Conservation (phyloP, 2,329 filamentous ascomycete species). For the Verticillium zaregamsianum region DNA sequence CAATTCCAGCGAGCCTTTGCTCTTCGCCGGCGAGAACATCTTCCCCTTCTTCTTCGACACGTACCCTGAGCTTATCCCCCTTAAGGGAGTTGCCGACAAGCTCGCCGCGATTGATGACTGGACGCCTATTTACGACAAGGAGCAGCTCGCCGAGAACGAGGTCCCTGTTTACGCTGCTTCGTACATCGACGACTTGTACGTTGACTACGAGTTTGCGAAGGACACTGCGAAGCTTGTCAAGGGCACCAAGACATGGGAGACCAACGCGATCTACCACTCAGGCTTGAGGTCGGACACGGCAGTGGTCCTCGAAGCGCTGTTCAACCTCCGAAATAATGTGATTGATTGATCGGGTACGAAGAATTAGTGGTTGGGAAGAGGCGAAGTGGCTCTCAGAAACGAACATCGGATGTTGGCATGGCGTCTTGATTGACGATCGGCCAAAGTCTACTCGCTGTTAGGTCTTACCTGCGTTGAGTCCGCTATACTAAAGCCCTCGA, state of each 20-base stretch:
- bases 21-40: constrained; percentile 91
- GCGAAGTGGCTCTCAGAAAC: background rate
- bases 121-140: constrained; percentile 71
- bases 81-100: constrained; percentile 65
- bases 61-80: constrained; percentile 65
- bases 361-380: background rate
- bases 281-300: constrained; percentile 69
- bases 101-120: constrained; percentile 68
- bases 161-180: constrained; percentile 84
- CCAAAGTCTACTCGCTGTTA: no score
- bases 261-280: constrained; percentile 84
- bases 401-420: no score
- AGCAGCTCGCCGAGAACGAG: constrained; percentile 68
- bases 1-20: constrained; percentile 46
- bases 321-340: constrained; percentile 68
- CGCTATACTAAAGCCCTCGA: no score
- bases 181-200: constrained; percentile 89
- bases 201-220: constrained; percentile 70
- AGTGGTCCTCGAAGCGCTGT: constrained; percentile 72
- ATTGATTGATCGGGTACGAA: constrained; percentile 38
- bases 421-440: no score
- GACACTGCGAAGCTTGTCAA: constrained; percentile 72
- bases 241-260: constrained; percentile 75
- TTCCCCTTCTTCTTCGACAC: constrained; percentile 81
- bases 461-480: no score